Evolutionary conservation across 129 eudicot species (phyloP), one percentile per base, ranked within the genome.

Genomic region (Tagetes erecta): DNA sequence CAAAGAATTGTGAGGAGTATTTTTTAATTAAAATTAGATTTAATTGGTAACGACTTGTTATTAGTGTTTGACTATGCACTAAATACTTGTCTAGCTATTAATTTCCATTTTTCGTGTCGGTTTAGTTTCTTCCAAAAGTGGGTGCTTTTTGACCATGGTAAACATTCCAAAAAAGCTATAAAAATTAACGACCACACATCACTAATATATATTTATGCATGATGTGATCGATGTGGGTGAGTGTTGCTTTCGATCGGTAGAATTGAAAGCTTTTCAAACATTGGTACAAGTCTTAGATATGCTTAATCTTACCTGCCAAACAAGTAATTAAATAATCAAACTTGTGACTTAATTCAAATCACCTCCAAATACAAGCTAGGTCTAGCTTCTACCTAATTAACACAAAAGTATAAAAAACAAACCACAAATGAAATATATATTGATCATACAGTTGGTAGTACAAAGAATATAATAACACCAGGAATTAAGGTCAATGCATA

Each of bases 241-340:
- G 14, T 68, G 81, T 77, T 68, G 81, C 70, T 59, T 77, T 77
- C 64, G 1, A 47, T 66, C 14, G 20, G 8, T 71, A 30, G 35
- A n/a, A n/a, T n/a, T n/a, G n/a, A 70, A 42, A 66, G 44, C 27
- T 31, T 70, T 68, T 77, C 35, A 35, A 75, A 75, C 58, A 50
- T 44, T 3, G n/a, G 14, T 42, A 45, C 33, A 45, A 68, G 51
- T 68, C n/a, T 20, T 1, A 57, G 69, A 68, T 68, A 77, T 77
- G 81, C 63, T 77, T 36, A 57, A 68, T 77, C 70, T 36, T 77
- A 39, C 81, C 81, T 69, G 53, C 76, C 75, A 69, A 77, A 77
- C 76, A 59, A 69, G 81, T 46, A 58, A 44, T 44, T 44, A 77
- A 68, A 68, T 59, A 69, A 39, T 64, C 7, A 64, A 77, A 69